Conservation (phyloP, 2,329 filamentous ascomycete genomes). For the Fusarium sp. region DNA sequence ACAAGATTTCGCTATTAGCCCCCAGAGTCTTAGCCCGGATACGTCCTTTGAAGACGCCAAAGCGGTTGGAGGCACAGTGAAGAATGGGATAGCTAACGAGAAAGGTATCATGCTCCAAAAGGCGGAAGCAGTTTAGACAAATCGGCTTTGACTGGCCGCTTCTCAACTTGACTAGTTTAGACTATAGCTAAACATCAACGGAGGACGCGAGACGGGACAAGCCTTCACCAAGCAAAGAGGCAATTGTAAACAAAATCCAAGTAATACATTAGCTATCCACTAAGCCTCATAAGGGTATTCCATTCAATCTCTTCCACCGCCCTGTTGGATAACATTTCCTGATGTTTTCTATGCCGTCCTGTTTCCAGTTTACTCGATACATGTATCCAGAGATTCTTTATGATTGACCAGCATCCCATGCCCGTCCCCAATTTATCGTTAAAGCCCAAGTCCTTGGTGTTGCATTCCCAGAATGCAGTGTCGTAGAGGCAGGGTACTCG, state of each 20-base stretch:
- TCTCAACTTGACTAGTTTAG: no score
- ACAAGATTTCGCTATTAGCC: no score
- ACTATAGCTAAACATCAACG: no score
- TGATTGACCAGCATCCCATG: no score
- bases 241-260: not conserved
- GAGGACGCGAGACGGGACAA: no score
- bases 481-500: not conserved
- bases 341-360: not conserved
- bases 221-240: fast-evolving
- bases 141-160: no score
- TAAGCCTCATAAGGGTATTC: not conserved
- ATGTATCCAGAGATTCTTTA: not conserved
- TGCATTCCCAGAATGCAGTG: conserved; percentile 1
- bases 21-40: no score
- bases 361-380: not conserved
- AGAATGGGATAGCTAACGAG: not conserved
- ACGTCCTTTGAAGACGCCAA: not conserved
- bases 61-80: fast-evolving
- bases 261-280: not conserved
- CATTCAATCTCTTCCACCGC: not conserved
- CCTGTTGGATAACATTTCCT: not conserved
- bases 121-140: no score
- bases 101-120: not conserved
- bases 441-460: not conserved
- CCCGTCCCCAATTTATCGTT: not conserved